Conservation (phyloP, 2,329 filamentous ascomycete genomes). For the Epichloe aotearoae region DNA sequence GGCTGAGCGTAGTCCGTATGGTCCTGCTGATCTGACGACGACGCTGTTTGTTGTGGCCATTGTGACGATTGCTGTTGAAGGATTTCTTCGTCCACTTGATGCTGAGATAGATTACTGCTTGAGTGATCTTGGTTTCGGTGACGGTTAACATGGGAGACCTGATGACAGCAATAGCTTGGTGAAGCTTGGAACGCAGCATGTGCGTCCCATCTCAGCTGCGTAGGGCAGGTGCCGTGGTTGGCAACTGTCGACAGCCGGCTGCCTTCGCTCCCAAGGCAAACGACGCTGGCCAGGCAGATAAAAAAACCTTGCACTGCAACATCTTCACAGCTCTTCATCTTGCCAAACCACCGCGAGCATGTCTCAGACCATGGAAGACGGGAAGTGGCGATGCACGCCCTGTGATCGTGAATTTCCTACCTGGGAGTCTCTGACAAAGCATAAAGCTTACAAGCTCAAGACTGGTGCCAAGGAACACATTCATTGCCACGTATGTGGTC, state of each 20-base stretch:
- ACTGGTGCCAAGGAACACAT: conserved; percentile 16
- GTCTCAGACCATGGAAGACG: conserved; percentile 1
- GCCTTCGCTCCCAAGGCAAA: background rate
- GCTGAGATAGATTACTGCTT: too few relatives aligned
- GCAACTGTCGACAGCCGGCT: background rate
- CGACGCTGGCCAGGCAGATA: background rate
- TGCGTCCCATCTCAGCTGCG: background rate
- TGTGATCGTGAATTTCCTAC: conserved; percentile 17
- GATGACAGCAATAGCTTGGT: too few relatives aligned
- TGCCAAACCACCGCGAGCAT: background rate
- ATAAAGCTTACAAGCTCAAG: conserved; percentile 17
- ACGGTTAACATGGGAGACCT: too few relatives aligned
- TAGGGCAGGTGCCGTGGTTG: background rate
- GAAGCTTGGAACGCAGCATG: too few relatives aligned
- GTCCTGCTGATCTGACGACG: too few relatives aligned
- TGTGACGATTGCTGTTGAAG: too few relatives aligned
- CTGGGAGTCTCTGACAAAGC: conserved; percentile 14
- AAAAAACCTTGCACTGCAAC: background rate
- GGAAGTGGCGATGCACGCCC: conserved; percentile 14
- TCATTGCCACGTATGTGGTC: conserved; percentile 25
- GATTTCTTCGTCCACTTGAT: too few relatives aligned
- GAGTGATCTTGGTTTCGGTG: too few relatives aligned
- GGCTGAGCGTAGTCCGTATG: too few relatives aligned
- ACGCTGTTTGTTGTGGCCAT: too few relatives aligned
- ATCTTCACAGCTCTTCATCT: background rate